Percentiles rank a stretch among this genome's conserved stretches.
Conservation (phyloP, 805 yeast species). For the Tetrapisispora taiwanensis region DNA sequence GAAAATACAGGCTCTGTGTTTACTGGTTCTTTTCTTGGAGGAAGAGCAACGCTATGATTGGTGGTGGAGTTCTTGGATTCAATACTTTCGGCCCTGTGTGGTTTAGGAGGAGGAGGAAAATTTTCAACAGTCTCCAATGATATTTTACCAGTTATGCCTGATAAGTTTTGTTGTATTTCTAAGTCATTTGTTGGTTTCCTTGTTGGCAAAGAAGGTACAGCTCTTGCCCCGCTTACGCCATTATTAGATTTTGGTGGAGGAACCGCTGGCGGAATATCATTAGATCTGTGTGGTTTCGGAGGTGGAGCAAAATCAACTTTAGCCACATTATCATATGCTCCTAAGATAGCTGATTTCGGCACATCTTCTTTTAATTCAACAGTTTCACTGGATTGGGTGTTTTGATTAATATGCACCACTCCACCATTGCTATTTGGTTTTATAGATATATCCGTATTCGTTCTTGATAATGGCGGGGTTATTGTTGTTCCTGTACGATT, state of each 20-base stretch:
- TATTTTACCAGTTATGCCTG: not conserved
- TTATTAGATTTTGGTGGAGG: not conserved
- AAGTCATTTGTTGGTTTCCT: not conserved
- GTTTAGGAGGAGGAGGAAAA: conserved; percentile 36
- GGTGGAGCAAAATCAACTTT: conserved; percentile 34
- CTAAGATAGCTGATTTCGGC: conserved; percentile 29
- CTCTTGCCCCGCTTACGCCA: too few species aligned
- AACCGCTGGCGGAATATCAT: not conserved
- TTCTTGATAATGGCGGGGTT: not conserved
- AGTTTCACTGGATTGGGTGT: not conserved
- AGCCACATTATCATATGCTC: conserved; percentile 26
- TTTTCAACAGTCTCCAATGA: conserved; percentile 4
- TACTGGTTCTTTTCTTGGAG: not conserved
- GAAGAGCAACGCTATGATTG: not conserved
- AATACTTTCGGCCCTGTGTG: conserved; percentile 14
- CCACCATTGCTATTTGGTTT: not conserved
- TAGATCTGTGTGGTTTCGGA: conserved; percentile 26
- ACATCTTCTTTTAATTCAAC: not conserved
- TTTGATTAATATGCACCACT: too few species aligned
- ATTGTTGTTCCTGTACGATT: too few species aligned
- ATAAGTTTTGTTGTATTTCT: too few species aligned
- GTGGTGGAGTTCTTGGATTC: not conserved
- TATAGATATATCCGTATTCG: not conserved
- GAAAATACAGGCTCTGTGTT: not conserved
- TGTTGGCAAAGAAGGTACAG: conserved; percentile 24